A percentile compares a stretch with the other conserved stretches of the same genome.
phyloP scores from a whole-genome alignment of 1,284 basidiomycete genomes.

The Peniophora sp. region DNA sequence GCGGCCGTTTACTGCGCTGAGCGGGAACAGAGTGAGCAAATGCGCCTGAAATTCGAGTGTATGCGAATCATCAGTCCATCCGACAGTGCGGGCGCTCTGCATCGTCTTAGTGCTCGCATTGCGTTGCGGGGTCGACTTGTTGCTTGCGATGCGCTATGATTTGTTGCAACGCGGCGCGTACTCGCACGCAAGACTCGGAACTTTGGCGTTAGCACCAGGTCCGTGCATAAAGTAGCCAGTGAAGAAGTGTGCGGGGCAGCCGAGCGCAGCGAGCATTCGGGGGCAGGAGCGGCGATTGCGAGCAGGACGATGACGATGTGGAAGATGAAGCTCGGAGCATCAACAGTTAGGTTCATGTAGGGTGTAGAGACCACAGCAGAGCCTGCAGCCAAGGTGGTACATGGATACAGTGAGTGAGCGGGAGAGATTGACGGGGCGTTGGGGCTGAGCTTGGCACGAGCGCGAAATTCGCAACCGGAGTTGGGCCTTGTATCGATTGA shows the following conservation, averaged over 20 bases:
- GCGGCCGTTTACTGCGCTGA: background rate
- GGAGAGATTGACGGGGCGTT: too few species aligned
- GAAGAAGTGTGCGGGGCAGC: slow-evolving; percentile 22
- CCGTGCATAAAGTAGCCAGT: slow-evolving; percentile 22
- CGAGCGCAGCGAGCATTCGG: slow-evolving; percentile 22
- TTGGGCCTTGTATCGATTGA: too few species aligned
- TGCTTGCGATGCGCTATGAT: slow-evolving; percentile 2
- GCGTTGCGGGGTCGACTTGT: background rate
- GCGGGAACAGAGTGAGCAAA: slow-evolving; percentile 1
- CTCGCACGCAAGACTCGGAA: background rate
- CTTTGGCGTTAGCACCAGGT: slow-evolving; percentile 7
- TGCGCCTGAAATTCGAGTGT: slow-evolving; percentile 4
- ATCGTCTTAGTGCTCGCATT: background rate
- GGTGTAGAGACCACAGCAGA: background rate
- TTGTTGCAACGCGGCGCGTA: slow-evolving; percentile 4
- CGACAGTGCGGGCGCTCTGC: background rate
- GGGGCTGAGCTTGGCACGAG: too few species aligned
- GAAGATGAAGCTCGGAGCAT: slow-evolving; percentile 17
- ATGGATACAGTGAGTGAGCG: too few species aligned
- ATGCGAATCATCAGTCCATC: slow-evolving; percentile 2
- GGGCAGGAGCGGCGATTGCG: slow-evolving; percentile 21
- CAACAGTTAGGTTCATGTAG: slow-evolving; percentile 4
- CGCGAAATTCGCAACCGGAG: too few species aligned
- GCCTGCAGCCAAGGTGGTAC: too few species aligned
- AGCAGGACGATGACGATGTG: slow-evolving; percentile 23